phyloP scores from a whole-genome alignment of 2,329 filamentous ascomycete species.

The Domatiomyces globalis region DNA sequence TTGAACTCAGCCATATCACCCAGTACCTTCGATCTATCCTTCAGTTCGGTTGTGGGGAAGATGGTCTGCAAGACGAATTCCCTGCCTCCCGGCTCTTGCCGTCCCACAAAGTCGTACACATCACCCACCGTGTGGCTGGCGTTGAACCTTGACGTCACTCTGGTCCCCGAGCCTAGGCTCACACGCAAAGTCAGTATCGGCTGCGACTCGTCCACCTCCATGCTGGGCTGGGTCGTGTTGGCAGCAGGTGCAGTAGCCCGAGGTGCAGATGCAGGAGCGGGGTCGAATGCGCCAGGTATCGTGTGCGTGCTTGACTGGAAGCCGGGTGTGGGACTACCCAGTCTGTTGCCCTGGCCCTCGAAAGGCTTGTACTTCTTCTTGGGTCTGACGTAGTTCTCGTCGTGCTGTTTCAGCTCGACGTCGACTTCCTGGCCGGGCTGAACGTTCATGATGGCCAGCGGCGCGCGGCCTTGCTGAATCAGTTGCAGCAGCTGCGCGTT shows the following conservation, averaged over 20 bases:
- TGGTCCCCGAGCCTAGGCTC: constrained; percentile 48
- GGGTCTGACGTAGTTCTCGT: constrained; percentile 44
- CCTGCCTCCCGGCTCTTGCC: constrained; percentile 38
- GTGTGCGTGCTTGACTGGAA: constrained; percentile 20
- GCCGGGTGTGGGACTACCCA: constrained; percentile 49
- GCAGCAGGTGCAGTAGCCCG: constrained; percentile 13
- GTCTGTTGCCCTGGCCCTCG: constrained; percentile 43
- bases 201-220: constrained; percentile 42
- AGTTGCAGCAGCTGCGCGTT: constrained; percentile 48
- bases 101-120: constrained; percentile 47
- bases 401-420: constrained; percentile 49
- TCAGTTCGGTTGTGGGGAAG: constrained; percentile 49
- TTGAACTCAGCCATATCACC: constrained; percentile 37
- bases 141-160: constrained; percentile 49
- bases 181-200: constrained; percentile 48
- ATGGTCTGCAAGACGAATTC: constrained; percentile 51
- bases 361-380: constrained; percentile 54
- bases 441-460: constrained; percentile 49
- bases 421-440: constrained; percentile 50
- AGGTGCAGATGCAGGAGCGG: constrained; percentile 23
- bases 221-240: constrained; percentile 20
- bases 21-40: constrained; percentile 36
- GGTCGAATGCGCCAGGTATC: constrained; percentile 15
- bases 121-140: constrained; percentile 51
- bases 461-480: constrained; percentile 49